Evolutionary conservation across 2,329 filamentous ascomycete genomes (phyloP).

Genomic region (Diaporthe vexans): DNA sequence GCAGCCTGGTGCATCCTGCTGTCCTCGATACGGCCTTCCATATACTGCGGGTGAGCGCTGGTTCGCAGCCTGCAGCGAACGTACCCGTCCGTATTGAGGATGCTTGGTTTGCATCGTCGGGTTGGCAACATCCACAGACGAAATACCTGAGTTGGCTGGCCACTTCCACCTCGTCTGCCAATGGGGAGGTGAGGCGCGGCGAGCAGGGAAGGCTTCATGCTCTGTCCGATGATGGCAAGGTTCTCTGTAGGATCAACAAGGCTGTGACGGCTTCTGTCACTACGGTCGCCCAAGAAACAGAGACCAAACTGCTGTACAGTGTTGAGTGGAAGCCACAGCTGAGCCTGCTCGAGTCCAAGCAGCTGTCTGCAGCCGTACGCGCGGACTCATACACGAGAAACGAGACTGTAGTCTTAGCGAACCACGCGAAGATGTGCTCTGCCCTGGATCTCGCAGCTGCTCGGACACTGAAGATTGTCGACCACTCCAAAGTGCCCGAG

Average conservation of each 20-base stretch:
- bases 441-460: slow-evolving; percentile 41
- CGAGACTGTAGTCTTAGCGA: slow-evolving; percentile 43
- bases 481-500: slow-evolving; percentile 43
- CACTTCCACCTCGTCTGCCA: not conserved
- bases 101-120: slow-evolving; percentile 7
- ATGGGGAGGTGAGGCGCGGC: slow-evolving; percentile 28
- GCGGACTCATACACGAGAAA: slow-evolving; percentile 44
- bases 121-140: slow-evolving; percentile 10
- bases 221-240: slow-evolving; percentile 49
- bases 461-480: slow-evolving; percentile 42
- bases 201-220: slow-evolving; percentile 50
- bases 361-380: slow-evolving; percentile 47
- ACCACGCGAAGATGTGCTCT: slow-evolving; percentile 45
- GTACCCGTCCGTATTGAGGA: slow-evolving; percentile 1
- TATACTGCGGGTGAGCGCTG: slow-evolving; percentile 45
- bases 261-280: slow-evolving; percentile 48
- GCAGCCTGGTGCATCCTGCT: slow-evolving; percentile 53
- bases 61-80: slow-evolving; percentile 35
- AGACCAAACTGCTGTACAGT: slow-evolving; percentile 51
- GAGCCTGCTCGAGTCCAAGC: slow-evolving; percentile 49
- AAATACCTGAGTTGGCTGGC: slow-evolving; percentile 2
- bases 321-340: slow-evolving; percentile 57
- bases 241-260: slow-evolving; percentile 48
- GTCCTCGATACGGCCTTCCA: slow-evolving; percentile 55
- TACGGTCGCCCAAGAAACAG: slow-evolving; percentile 39